Evolutionary conservation across 345 rosid genomes (phyloP).

Genomic region (Zanthoxylum bungeanum): DNA sequence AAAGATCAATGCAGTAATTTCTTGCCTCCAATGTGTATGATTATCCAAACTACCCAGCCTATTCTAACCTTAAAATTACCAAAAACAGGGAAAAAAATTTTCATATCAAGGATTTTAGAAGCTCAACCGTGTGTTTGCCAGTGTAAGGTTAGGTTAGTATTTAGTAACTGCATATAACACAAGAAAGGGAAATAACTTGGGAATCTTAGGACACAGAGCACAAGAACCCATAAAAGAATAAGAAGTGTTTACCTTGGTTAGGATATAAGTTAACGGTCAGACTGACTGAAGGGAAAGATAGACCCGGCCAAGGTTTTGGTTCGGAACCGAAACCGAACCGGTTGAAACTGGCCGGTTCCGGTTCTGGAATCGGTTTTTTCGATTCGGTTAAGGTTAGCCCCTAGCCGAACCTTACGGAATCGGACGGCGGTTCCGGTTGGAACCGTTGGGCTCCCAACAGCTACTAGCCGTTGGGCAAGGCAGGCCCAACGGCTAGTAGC

Average conservation of each 20-base stretch:
- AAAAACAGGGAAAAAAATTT: not conserved
- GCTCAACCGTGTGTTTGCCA: not conserved
- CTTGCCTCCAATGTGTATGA: not conserved
- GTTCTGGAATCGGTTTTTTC: too few relatives aligned
- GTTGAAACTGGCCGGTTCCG: too few relatives aligned
- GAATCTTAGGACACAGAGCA: not conserved
- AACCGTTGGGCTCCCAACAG: too few relatives aligned
- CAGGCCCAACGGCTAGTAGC: too few relatives aligned
- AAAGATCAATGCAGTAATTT: not conserved
- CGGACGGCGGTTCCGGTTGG: too few relatives aligned
- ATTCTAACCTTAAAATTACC: not conserved
- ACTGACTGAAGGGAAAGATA: not conserved
- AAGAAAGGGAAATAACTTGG: not conserved
- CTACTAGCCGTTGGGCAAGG: too few relatives aligned
- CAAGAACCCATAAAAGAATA: not conserved
- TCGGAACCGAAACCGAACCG: too few relatives aligned
- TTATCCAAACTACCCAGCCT: not conserved
- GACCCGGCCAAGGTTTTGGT: too few relatives aligned
- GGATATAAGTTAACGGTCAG: not conserved
- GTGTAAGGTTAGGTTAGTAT: not conserved
- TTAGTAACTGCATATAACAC: not conserved
- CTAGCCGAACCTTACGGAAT: too few relatives aligned
- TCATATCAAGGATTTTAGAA: not conserved
- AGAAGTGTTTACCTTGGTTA: not conserved
- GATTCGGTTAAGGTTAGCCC: too few relatives aligned